Evolutionary conservation across 225 moss, liverwort and hornwort species (phyloP).

Genomic region (Sphagnum contortum): DNA sequence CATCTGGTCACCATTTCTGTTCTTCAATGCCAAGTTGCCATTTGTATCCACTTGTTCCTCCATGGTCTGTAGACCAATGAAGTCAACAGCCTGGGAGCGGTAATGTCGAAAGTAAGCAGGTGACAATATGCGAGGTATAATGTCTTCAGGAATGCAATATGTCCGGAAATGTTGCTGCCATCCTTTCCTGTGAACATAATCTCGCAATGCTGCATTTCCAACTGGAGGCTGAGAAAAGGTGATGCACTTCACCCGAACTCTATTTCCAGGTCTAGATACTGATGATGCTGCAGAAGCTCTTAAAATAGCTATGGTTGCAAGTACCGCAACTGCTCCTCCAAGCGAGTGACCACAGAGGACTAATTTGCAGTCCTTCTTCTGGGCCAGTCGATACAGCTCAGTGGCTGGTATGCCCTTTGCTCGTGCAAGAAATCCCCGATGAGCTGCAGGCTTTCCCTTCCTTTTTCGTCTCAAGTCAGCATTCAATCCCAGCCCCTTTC

Average conservation of each 20-base stretch:
- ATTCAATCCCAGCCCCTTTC: conserved; percentile 42
- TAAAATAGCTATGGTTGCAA: conserved; percentile 88
- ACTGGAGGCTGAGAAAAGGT: conserved; percentile 99
- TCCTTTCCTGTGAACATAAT: conserved; percentile 84
- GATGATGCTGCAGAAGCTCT: conserved; percentile 66
- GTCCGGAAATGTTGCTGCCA: conserved; percentile 97
- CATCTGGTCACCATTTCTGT: conserved; percentile 36
- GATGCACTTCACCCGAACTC: conserved; percentile 87
- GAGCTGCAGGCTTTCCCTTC: conserved; percentile 75
- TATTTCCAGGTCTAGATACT: conserved; percentile 61
- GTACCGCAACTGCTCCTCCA: conserved; percentile 96
- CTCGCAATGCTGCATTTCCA: conserved; percentile 90
- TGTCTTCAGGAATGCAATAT: conserved; percentile 94
- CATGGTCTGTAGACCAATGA: conserved; percentile 4
- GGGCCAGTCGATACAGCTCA: conserved; percentile 88
- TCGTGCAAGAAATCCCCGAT: conserved; percentile 85
- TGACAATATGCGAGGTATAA: conserved; percentile 91
- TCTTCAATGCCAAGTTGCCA: no score
- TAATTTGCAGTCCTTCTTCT: conserved; percentile 78
- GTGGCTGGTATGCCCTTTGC: conserved; percentile 83
- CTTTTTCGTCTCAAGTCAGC: conserved; percentile 43
- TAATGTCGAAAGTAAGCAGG: conserved; percentile 96
- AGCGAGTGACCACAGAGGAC: conserved; percentile 99
- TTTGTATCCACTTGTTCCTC: conserved; percentile 28
- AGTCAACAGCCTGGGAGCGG: conserved; percentile 46